A percentile compares a stretch with the other conserved stretches of the same genome.
Evolutionary conservation across 2,329 filamentous ascomycete species (phyloP).

Genomic region (Neocatenulostroma microsporum): DNA sequence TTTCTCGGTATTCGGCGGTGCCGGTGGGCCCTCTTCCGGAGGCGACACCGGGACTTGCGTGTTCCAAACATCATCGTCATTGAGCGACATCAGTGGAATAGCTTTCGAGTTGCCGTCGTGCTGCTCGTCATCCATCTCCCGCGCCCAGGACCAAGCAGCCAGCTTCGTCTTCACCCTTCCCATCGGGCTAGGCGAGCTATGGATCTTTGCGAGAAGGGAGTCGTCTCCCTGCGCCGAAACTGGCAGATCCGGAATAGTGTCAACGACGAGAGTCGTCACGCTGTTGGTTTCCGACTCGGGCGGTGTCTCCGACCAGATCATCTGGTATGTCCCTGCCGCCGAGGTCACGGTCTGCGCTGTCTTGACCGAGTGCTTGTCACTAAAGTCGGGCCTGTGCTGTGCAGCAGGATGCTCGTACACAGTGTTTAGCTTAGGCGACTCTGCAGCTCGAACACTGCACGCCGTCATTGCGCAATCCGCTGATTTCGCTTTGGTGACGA

Average conservation of each 20-base stretch:
- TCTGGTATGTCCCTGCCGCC: constrained; percentile 17
- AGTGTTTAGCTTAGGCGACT: constrained; percentile 13
- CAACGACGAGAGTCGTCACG: constrained; percentile 5
- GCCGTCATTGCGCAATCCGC: constrained; percentile 14
- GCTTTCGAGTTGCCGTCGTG: constrained; percentile 8
- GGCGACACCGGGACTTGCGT: neutral
- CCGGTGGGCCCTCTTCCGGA: constrained; percentile 11
- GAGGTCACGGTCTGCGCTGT: constrained; percentile 20
- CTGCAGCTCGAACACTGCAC: constrained; percentile 15
- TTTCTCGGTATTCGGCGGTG: constrained; percentile 20
- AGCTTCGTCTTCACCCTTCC: constrained; percentile 20
- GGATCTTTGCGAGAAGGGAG: neutral
- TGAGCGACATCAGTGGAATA: constrained; percentile 12
- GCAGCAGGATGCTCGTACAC: constrained; percentile 13
- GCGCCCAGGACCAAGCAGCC: constrained; percentile 20
- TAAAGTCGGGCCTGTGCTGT: constrained; percentile 1
- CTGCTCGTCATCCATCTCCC: constrained; percentile 9
- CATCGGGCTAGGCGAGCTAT: constrained; percentile 9
- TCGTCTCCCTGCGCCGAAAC: neutral
- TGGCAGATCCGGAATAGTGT: too few relatives aligned
- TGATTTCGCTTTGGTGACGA: constrained; percentile 8
- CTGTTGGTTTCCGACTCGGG: constrained; percentile 12
- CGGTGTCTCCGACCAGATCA: constrained; percentile 20
- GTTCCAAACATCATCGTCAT: constrained; percentile 2
- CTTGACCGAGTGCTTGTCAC: constrained; percentile 5